phyloP scores from a whole-genome alignment of 345 rosid genomes.

The Microthlaspi erraticum region DNA sequence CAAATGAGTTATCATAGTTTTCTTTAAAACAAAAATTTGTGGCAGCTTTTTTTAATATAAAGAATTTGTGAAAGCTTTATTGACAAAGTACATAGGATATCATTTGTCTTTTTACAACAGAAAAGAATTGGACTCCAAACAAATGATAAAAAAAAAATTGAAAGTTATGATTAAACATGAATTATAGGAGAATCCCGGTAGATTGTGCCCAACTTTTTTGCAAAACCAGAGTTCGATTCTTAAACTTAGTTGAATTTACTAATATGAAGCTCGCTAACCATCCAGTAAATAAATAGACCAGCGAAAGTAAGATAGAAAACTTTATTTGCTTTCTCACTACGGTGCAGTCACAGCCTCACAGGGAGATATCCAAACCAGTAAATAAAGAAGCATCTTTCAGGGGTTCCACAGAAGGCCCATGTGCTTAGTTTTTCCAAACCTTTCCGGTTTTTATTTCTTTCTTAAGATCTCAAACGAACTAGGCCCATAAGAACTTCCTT shows the following conservation, averaged over 20 bases:
- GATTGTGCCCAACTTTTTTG: not conserved
- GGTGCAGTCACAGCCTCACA: too few species aligned
- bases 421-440: not conserved
- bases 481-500: slow-evolving; percentile 13
- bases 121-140: not conserved
- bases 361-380: too few species aligned
- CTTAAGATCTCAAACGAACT: not conserved
- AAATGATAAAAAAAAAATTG: not conserved
- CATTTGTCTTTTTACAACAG: not conserved
- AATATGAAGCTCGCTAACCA: too few species aligned
- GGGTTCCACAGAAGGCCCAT: too few species aligned
- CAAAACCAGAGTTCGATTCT: slow-evolving; percentile 1
- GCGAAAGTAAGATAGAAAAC: too few species aligned
- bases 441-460: slow-evolving; percentile 4
- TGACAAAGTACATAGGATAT: not conserved
- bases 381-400: too few species aligned
- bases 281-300: too few species aligned
- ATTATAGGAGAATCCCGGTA: not conserved
- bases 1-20: not conserved
- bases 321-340: too few species aligned
- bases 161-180: not conserved
- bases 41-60: not conserved
- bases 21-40: not conserved
- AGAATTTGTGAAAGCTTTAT: not conserved
- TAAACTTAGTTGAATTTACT: not conserved